A percentile compares a stretch with the other conserved stretches of the same genome.
phyloP scores from a whole-genome alignment of 2,329 filamentous ascomycete genomes.

The Leptosphaerulina australis region DNA sequence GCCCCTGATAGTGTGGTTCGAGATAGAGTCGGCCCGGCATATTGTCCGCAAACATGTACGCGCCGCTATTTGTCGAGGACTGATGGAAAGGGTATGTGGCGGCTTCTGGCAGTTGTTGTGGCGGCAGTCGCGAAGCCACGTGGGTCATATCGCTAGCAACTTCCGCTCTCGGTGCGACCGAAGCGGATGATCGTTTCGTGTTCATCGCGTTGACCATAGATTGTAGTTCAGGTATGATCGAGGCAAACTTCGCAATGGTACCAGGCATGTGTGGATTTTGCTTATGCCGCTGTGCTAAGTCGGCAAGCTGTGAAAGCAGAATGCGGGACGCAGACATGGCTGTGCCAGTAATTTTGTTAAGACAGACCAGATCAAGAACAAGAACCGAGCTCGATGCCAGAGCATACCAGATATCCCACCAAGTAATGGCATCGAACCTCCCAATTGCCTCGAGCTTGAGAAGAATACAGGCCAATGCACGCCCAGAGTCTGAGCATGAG shows the following conservation, averaged over 20 bases:
- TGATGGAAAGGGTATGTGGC: constrained; percentile 31
- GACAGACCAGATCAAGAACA: constrained; percentile 48
- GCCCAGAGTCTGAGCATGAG: constrained; percentile 48
- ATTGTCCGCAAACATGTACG: constrained; percentile 41
- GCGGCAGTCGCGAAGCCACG: constrained; percentile 14
- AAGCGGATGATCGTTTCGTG: constrained; percentile 13
- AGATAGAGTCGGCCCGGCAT: constrained; percentile 31
- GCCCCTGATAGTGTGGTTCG: constrained; percentile 24
- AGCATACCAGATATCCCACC: constrained; percentile 52
- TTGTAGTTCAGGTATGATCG: constrained; percentile 46
- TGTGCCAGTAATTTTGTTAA: constrained; percentile 25
- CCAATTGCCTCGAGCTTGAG: constrained; percentile 46
- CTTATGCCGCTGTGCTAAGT: constrained; percentile 40
- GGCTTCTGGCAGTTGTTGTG: constrained; percentile 20
- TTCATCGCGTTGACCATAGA: constrained; percentile 41
- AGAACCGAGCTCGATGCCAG: constrained; percentile 48
- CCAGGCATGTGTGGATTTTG: constrained; percentile 47
- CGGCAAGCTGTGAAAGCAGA: constrained; percentile 45
- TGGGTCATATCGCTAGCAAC: constrained; percentile 7
- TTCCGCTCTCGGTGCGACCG: constrained; percentile 5
- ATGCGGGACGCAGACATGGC: constrained; percentile 39
- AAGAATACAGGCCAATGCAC: constrained; percentile 42
- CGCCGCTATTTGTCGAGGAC: constrained; percentile 33
- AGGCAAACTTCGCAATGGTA: constrained; percentile 47
- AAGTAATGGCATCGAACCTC: constrained; percentile 50